Conservation (phyloP, 352 stramenopile species). For the Phytophthora tubulina region DNA sequence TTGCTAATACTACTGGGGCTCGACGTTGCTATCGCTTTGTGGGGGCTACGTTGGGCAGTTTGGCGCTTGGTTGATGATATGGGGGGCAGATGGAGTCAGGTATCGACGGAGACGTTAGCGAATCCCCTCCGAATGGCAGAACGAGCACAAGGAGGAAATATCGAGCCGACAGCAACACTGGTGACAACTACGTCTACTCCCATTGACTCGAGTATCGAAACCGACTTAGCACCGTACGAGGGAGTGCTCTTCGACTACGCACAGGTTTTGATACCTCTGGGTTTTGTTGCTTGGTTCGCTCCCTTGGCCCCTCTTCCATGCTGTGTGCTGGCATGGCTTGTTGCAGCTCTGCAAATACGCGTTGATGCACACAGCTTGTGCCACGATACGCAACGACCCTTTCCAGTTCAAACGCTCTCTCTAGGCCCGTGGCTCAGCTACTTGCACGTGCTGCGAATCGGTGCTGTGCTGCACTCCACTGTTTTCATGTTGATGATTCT, state of each 20-base stretch:
- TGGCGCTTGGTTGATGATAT: slow-evolving; percentile 31
- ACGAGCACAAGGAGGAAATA: slow-evolving; percentile 4
- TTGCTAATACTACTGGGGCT: slow-evolving; percentile 58
- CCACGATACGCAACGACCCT: slow-evolving; percentile 68
- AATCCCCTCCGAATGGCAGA: background rate
- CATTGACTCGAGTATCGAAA: slow-evolving; percentile 33
- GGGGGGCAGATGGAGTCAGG: background rate
- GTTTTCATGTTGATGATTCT: slow-evolving; percentile 33
- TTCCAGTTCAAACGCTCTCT: slow-evolving; percentile 54
- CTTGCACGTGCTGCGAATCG: slow-evolving; percentile 61
- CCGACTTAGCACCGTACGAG: slow-evolving; percentile 62
- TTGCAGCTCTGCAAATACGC: slow-evolving; percentile 69
- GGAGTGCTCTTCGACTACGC: slow-evolving; percentile 85
- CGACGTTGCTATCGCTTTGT: slow-evolving; percentile 58
- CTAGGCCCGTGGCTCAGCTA: slow-evolving; percentile 75
- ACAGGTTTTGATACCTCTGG: slow-evolving; percentile 69
- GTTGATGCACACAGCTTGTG: slow-evolving; percentile 75
- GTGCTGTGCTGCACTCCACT: slow-evolving; percentile 67
- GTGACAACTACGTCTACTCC: slow-evolving; percentile 7
- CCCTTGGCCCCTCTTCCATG: slow-evolving; percentile 51
- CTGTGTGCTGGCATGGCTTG: slow-evolving; percentile 55
- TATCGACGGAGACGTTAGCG: slow-evolving; percentile 8
- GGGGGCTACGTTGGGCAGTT: slow-evolving; percentile 52
- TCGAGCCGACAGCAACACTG: slow-evolving; percentile 9
- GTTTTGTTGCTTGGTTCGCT: slow-evolving; percentile 75